Percentiles rank a stretch among this genome's conserved stretches.
Conservation (phyloP, 805 yeast species). For the Candida suzukii region DNA sequence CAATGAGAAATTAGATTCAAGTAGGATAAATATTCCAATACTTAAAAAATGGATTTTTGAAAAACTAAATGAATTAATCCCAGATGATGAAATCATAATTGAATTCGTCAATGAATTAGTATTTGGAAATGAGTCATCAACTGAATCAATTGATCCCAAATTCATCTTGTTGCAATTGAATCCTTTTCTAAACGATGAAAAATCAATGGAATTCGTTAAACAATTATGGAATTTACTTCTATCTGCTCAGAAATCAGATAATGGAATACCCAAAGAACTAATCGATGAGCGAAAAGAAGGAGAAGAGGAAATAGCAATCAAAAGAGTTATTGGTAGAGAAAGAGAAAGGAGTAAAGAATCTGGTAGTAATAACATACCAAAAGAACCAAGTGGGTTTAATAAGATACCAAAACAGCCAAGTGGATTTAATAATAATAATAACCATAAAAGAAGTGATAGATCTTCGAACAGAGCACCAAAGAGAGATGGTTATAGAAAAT, state of each 20-base stretch:
- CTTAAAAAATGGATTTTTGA: slow-evolving; percentile 33
- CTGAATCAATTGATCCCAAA: slow-evolving; percentile 27
- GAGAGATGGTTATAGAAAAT: background rate
- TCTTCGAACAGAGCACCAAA: background rate
- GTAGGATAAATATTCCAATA: slow-evolving; percentile 31
- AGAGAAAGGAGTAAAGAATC: background rate
- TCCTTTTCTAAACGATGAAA: slow-evolving; percentile 39
- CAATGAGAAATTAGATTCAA: slow-evolving; percentile 26
- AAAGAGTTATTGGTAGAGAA: background rate
- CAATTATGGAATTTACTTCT: slow-evolving; percentile 37
- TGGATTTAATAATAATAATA: background rate
- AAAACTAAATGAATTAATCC: slow-evolving; percentile 28
- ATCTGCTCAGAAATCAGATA: slow-evolving; percentile 34
- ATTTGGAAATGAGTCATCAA: background rate
- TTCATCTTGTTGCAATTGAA: slow-evolving; percentile 34
- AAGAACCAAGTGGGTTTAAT: background rate
- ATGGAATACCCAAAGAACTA: slow-evolving; percentile 38
- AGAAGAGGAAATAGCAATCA: background rate
- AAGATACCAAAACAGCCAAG: too few species aligned
- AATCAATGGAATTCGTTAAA: slow-evolving; percentile 31
- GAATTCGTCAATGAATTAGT: slow-evolving; percentile 28
- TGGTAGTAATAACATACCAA: background rate
- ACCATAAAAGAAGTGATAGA: background rate
- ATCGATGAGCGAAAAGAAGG: slow-evolving; percentile 16
- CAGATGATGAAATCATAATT: slow-evolving; percentile 43